Evolutionary conservation across 164 flowering plant genomes (phyloP).

Genomic region (Vitis amurensis): DNA sequence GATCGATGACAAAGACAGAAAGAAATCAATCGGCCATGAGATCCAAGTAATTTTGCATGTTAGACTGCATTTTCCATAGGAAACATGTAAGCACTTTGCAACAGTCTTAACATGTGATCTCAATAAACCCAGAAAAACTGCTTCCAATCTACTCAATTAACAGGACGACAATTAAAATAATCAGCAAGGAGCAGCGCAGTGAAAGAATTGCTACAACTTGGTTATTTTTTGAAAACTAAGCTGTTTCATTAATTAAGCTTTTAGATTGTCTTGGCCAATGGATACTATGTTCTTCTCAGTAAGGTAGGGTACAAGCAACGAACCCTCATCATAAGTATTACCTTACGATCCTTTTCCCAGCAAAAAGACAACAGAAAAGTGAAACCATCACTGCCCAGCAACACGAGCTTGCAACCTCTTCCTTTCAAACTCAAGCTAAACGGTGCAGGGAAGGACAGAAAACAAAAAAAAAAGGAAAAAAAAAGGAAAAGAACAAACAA

Average conservation of each 20-base stretch:
- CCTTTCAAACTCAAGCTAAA: slow-evolving; percentile 79
- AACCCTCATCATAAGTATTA: not conserved
- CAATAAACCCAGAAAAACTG: not conserved
- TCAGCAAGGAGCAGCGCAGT: not conserved
- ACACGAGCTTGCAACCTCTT: slow-evolving; percentile 64
- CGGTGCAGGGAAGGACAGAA: not conserved
- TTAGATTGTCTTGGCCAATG: not conserved
- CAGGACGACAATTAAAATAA: not conserved
- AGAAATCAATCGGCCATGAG: no score
- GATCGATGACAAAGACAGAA: no score
- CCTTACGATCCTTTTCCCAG: not conserved
- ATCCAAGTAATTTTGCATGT: no score
- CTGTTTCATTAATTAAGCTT: not conserved
- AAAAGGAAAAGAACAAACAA: not conserved
- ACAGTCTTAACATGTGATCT: not conserved
- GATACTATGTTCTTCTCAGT: not conserved
- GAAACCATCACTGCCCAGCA: slow-evolving; percentile 34
- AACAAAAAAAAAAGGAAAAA: not conserved
- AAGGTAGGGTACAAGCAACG: slow-evolving; percentile 4
- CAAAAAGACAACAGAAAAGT: not conserved
- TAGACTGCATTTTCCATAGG: no score
- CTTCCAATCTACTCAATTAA: not conserved
- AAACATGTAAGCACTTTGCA: not conserved
- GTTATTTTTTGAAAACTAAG: not conserved
- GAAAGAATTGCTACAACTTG: not conserved